These are phyloP conservation scores for Beauveria sp. DNA, from an alignment of 2,329 filamentous ascomycete genomes.

Conservation along the genomic window DNA sequence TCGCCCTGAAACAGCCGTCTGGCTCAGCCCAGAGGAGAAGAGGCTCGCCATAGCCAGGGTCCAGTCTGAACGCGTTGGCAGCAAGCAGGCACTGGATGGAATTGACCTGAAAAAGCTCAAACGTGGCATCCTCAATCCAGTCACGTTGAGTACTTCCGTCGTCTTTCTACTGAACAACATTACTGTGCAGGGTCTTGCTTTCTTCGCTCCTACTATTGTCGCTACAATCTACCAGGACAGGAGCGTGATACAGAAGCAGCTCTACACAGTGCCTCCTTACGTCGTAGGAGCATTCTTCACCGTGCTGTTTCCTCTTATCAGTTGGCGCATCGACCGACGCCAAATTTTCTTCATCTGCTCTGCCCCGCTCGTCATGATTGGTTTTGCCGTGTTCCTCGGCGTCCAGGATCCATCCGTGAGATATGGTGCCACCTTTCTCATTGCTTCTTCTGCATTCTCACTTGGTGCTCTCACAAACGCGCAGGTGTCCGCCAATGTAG, in stretches of 20 bases:
- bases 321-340: constrained; percentile 53
- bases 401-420: constrained; percentile 42
- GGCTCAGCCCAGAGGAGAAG: constrained; percentile 60
- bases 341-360: constrained; percentile 52
- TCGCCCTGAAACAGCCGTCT: constrained; percentile 58
- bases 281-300: constrained; percentile 62
- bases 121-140: constrained; percentile 56
- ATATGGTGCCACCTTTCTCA: constrained; percentile 65
- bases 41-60: constrained; percentile 58
- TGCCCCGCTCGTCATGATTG: constrained; percentile 58
- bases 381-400: constrained; percentile 65
- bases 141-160: constrained; percentile 47
- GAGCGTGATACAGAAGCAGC: constrained; percentile 53
- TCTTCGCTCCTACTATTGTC: constrained; percentile 65
- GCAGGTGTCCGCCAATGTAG: constrained; percentile 61
- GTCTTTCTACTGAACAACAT: constrained; percentile 61
- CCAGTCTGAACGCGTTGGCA: constrained; percentile 59
- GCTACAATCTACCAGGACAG: constrained; percentile 55
- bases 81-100: constrained; percentile 56
- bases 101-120: constrained; percentile 51
- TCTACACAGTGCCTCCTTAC: constrained; percentile 65
- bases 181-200: constrained; percentile 62
- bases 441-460: constrained; percentile 55
- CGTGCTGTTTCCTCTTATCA: constrained; percentile 51
- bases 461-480: constrained; percentile 60